These are phyloP conservation scores for Trypanosoma congolense DNA, from an alignment of 208 protist genomes.

Conservation along the genomic window DNA sequence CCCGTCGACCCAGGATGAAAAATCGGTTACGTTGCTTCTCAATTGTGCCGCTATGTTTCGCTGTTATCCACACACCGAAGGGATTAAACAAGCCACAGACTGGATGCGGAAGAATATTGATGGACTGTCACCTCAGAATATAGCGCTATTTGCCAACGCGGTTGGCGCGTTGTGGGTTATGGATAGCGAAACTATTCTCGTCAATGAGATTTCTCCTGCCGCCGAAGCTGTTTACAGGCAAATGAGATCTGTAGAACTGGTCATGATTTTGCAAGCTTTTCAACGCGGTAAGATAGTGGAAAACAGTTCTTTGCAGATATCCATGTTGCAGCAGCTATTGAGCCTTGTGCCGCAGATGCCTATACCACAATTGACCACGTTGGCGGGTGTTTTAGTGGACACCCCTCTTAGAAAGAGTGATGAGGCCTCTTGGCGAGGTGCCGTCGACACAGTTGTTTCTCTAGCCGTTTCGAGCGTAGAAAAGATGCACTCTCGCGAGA, in stretches of 20 bases:
- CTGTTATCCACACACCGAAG: constrained; percentile 24
- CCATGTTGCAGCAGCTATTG: constrained; percentile 40
- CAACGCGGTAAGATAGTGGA: constrained; percentile 36
- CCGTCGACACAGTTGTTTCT: constrained; percentile 30
- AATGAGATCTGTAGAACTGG: constrained; percentile 76
- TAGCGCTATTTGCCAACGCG: constrained; percentile 74
- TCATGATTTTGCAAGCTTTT: constrained; percentile 83
- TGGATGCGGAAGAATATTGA: constrained; percentile 66
- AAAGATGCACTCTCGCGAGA: constrained; percentile 71
- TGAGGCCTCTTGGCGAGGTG: constrained; percentile 30
- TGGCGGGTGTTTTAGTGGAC: constrained; percentile 40
- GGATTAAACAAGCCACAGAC: constrained; percentile 42
- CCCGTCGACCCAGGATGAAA: constrained; percentile 81
- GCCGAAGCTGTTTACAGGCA: constrained; percentile 44
- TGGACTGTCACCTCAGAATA: constrained; percentile 66
- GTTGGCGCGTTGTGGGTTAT: constrained; percentile 36
- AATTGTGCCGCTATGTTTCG: constrained; percentile 71
- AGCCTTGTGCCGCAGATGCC: constrained; percentile 61
- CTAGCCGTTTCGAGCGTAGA: constrained; percentile 35
- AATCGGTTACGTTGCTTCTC: constrained; percentile 56
- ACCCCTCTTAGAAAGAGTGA: constrained; percentile 31
- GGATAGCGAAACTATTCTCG: constrained; percentile 39
- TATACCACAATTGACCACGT: constrained; percentile 62
- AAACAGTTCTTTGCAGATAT: constrained; percentile 34
- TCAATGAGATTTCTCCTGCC: constrained; percentile 33